phyloP scores from a whole-genome alignment of 495 filamentous ascomycete genomes.

The Bacidia gigantensis region DNA sequence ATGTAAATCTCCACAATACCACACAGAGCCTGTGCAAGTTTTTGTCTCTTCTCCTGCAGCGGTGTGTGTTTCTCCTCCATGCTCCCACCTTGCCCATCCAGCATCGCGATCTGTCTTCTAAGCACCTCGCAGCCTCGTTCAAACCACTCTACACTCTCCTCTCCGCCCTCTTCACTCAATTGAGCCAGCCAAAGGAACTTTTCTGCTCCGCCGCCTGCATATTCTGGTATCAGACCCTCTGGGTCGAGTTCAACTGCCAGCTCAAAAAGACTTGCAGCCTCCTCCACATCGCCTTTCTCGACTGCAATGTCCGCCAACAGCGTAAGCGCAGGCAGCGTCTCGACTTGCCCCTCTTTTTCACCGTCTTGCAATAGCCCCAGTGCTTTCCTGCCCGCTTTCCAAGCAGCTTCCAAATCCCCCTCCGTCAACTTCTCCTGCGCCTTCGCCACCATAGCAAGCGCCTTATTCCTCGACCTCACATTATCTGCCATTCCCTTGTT shows the following conservation, averaged over 20 bases:
- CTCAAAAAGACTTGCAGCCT: constrained; percentile 54
- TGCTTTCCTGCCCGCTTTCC: not conserved
- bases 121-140: constrained; percentile 64
- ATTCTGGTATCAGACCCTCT: constrained; percentile 45
- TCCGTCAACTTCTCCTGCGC: not conserved
- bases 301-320: constrained; percentile 74
- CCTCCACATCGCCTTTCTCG: constrained; percentile 66
- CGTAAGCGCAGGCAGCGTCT: constrained; percentile 52
- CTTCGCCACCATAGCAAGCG: not conserved
- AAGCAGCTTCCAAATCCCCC: not conserved
- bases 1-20: constrained; percentile 91
- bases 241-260: constrained; percentile 59
- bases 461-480: not conserved
- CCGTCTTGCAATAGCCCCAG: not conserved
- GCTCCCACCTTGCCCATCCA: constrained; percentile 34
- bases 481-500: not conserved
- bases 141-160: constrained; percentile 76
- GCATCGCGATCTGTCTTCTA: constrained; percentile 44
- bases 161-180: constrained; percentile 72
- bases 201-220: constrained; percentile 68
- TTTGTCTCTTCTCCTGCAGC: constrained; percentile 49
- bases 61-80: constrained; percentile 40
- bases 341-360: not conserved
- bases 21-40: constrained; percentile 76
- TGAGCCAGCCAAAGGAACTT: constrained; percentile 96